Percentiles rank a stretch among this genome's conserved stretches.
phyloP scores from a whole-genome alignment of 202 grass and related monocot genomes.

The Schoenoplectus triqueter region DNA sequence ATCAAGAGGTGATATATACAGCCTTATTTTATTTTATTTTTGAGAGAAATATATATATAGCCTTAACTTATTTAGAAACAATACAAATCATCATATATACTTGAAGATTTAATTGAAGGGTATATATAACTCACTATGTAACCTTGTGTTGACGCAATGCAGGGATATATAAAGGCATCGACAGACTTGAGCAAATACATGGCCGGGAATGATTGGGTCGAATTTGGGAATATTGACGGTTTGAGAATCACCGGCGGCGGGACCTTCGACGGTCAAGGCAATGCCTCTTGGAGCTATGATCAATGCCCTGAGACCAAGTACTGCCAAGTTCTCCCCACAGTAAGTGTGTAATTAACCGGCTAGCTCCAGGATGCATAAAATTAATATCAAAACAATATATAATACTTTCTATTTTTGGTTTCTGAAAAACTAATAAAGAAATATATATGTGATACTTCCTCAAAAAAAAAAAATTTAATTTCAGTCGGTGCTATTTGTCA shows the following conservation, averaged over 20 bases:
- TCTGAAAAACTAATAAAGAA: no score
- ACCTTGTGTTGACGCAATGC: conserved; percentile 1
- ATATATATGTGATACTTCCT: no score
- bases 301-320: conserved; percentile 53
- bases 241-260: conserved; percentile 56
- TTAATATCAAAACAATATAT: background rate
- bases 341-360: conserved; percentile 6
- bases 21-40: background rate
- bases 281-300: conserved; percentile 68
- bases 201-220: conserved; percentile 60
- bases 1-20: conserved; percentile 47
- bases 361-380: background rate
- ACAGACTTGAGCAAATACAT: conserved; percentile 55
- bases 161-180: conserved; percentile 67
- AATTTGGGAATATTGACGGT: conserved; percentile 55
- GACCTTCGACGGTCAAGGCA: conserved; percentile 69
- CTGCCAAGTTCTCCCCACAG: conserved; percentile 72
- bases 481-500: conserved; percentile 59
- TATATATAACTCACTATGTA: background rate
- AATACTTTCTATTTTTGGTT: background rate
- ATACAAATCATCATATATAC: background rate
- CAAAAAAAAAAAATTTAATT: background rate
- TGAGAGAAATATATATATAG: no score
- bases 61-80: background rate
- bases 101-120: background rate